Evolutionary conservation across 176 grass and related monocot genomes (phyloP).

Genomic region (Saccharum spontaneum): DNA sequence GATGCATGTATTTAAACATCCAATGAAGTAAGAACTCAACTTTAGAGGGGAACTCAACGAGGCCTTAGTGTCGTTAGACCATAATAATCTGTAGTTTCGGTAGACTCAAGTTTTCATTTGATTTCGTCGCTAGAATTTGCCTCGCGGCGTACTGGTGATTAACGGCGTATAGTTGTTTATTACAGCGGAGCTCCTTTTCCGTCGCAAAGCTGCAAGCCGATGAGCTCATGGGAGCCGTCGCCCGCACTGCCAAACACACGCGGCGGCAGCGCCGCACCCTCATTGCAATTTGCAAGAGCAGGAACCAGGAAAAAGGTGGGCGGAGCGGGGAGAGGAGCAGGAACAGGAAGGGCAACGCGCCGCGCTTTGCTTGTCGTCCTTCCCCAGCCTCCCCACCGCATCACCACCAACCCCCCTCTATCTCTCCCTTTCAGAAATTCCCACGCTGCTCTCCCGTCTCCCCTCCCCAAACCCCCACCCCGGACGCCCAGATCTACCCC

Average conservation of each 20-base stretch:
- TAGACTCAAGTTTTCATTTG: too few relatives aligned
- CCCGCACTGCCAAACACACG: slow-evolving; percentile 23
- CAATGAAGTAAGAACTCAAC: too few relatives aligned
- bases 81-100: too few relatives aligned
- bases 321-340: slow-evolving; percentile 7
- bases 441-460: neutral
- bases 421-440: slow-evolving; percentile 38
- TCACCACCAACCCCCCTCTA: slow-evolving; percentile 46
- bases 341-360: slow-evolving; percentile 1
- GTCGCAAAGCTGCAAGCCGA: neutral
- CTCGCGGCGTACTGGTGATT: too few relatives aligned
- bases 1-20: too few relatives aligned
- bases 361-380: slow-evolving; percentile 20
- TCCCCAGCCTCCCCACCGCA: slow-evolving; percentile 20
- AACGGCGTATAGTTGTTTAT: too few relatives aligned
- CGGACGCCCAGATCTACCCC: slow-evolving; percentile 20
- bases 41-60: too few relatives aligned
- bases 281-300: neutral
- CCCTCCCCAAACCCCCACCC: slow-evolving; percentile 2
- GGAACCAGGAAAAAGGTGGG: slow-evolving; percentile 19
- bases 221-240: neutral
- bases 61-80: too few relatives aligned
- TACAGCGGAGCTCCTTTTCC: neutral
- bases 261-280: slow-evolving; percentile 20
- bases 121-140: too few relatives aligned